phyloP scores from a whole-genome alignment of 441 rosid species.

The Raphanus hybrid region DNA sequence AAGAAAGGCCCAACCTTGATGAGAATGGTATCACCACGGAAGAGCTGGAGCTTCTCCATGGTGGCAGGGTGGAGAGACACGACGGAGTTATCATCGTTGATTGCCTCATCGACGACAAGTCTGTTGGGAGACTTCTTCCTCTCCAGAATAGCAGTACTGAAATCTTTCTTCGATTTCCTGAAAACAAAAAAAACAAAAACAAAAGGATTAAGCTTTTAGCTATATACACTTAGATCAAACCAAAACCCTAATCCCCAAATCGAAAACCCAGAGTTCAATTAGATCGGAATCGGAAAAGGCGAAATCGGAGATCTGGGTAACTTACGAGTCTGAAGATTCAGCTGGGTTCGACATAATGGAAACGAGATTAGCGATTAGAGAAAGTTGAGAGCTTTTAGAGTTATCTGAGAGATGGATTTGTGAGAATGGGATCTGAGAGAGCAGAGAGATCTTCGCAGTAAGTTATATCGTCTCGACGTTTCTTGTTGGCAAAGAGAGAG shows the following conservation, averaged over 20 bases:
- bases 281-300: not conserved
- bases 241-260: slow-evolving; percentile 29
- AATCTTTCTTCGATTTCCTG: slow-evolving; percentile 59
- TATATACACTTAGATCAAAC: slow-evolving; percentile 18
- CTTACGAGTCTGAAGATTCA: slow-evolving; percentile 1
- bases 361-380: not conserved
- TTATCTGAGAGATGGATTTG: not conserved
- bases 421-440: slow-evolving; percentile 34
- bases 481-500: slow-evolving; percentile 45
- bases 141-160: slow-evolving; percentile 63
- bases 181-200: slow-evolving; percentile 18
- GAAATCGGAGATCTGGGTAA: not conserved
- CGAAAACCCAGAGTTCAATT: slow-evolving; percentile 12
- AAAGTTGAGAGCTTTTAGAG: slow-evolving; percentile 34
- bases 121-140: slow-evolving; percentile 66
- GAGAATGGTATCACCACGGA: slow-evolving; percentile 63
- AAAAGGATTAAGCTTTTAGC: slow-evolving; percentile 5
- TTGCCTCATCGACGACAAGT: slow-evolving; percentile 58
- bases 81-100: slow-evolving; percentile 64
- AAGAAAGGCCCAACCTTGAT: slow-evolving; percentile 51
- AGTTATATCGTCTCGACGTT: slow-evolving; percentile 37
- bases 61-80: slow-evolving; percentile 55
- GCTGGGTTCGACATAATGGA: not conserved
- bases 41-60: slow-evolving; percentile 61
- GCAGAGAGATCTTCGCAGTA: slow-evolving; percentile 6